Percentiles rank a stretch among this genome's conserved stretches.
phyloP scores from a whole-genome alignment of 2,329 filamentous ascomycete species.

The Arthrobotrys musiformis region DNA sequence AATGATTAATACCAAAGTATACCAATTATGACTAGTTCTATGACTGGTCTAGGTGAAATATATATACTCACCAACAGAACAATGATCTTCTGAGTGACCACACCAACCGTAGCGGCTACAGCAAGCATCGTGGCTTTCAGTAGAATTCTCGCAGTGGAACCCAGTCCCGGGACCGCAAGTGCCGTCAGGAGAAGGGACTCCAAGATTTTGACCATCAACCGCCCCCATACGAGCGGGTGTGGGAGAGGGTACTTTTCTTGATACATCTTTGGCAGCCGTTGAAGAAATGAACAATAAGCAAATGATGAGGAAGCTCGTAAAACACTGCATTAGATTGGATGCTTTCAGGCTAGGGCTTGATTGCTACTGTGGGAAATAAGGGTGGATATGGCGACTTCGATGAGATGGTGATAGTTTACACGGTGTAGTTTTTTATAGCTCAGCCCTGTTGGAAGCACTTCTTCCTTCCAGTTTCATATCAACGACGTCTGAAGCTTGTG shows the following conservation, averaged over 20 bases:
- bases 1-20: neutral
- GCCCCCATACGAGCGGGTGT: neutral
- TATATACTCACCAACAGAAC: conserved; percentile 20
- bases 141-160: conserved; percentile 10
- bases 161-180: conserved; percentile 22
- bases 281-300: neutral
- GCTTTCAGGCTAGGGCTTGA: neutral
- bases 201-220: neutral
- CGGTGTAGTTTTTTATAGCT: neutral
- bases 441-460: no score
- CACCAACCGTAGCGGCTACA: conserved; percentile 39
- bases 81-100: conserved; percentile 23
- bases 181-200: conserved; percentile 20
- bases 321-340: neutral
- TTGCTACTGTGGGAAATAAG: neutral
- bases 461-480: no score
- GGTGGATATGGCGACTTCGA: neutral
- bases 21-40: no score
- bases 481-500: no score
- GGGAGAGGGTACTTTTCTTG: neutral
- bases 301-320: neutral
- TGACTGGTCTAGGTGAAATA: no score
- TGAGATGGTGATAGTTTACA: neutral
- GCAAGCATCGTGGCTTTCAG: conserved; percentile 2
- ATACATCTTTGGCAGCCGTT: neutral